A percentile compares a stretch with the other conserved stretches of the same genome.
These are phyloP conservation scores for Mycena haematopus DNA, from an alignment of 768 basidiomycete genomes.

Conservation along the genomic window DNA sequence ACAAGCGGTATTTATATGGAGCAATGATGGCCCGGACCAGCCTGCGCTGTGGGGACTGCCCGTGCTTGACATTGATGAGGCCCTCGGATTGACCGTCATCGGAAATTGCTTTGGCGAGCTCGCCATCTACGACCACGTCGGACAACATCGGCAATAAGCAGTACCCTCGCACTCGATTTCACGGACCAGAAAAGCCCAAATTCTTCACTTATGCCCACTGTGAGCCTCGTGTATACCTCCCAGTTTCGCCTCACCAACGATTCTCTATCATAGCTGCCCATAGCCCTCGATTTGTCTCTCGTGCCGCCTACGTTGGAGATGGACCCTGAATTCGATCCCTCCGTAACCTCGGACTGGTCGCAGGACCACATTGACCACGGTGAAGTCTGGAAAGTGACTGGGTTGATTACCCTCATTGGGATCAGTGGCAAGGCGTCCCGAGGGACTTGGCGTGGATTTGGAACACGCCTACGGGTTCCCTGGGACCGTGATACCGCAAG, in stretches of 20 bases:
- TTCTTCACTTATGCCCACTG: background rate
- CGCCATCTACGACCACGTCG: constrained; percentile 19
- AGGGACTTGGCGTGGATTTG: constrained; percentile 14
- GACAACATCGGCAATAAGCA: background rate
- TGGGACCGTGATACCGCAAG: constrained; percentile 10
- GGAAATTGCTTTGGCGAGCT: constrained; percentile 28
- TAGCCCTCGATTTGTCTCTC: background rate
- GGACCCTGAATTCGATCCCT: background rate
- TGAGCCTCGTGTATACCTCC: background rate
- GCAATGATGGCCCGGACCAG: background rate
- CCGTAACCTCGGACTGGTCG: background rate
- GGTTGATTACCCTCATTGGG: background rate
- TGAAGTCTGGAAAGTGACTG: constrained; percentile 5
- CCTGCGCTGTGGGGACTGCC: constrained; percentile 24
- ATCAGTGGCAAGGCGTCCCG: constrained; percentile 6
- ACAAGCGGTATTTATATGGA: background rate
- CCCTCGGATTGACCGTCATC: constrained; percentile 20
- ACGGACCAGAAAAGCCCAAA: background rate
- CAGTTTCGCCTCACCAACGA: background rate
- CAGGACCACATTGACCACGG: background rate
- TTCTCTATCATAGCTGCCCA: background rate
- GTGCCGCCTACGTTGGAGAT: background rate
- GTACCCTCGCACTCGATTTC: background rate
- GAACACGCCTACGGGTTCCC: constrained; percentile 24
- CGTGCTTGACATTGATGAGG: constrained; percentile 21